Conservation (phyloP, 2,329 filamentous ascomycete species). For the Aureobasidium sp. region DNA sequence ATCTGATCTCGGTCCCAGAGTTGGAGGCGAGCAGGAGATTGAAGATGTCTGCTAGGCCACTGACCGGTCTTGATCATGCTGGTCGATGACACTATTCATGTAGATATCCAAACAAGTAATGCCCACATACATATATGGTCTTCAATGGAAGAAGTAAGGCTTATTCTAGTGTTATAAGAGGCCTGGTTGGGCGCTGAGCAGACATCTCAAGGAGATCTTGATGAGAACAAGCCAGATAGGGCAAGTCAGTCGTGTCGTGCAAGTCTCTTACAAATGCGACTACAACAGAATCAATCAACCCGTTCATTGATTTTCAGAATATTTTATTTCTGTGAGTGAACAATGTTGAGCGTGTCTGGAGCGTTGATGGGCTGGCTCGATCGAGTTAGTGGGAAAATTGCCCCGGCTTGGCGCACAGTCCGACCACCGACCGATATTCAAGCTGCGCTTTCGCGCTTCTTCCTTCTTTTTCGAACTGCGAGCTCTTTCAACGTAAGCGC, state of each 20-base stretch:
- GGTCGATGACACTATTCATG: background rate
- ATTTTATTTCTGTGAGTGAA: background rate
- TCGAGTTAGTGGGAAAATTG: background rate
- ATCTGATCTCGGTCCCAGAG: constrained; percentile 66
- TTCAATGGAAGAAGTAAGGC: no score
- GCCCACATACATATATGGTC: background rate
- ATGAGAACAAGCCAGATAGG: background rate
- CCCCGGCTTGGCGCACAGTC: background rate
- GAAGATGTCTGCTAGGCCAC: constrained; percentile 31
- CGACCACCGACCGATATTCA: background rate
- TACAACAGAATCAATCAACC: background rate
- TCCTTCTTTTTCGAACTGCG: background rate
- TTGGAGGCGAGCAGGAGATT: constrained; percentile 41
- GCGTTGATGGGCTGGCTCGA: background rate
- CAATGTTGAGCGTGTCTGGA: background rate
- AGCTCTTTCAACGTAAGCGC: constrained; percentile 15
- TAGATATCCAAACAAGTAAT: background rate
- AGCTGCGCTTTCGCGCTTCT: background rate
- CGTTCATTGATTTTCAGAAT: background rate
- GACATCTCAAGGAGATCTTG: background rate
- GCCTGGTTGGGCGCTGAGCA: background rate
- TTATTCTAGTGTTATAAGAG: background rate
- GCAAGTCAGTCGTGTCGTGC: background rate
- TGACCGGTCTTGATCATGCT: background rate
- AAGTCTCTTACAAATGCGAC: background rate